phyloP scores from a whole-genome alignment of 2,329 filamentous ascomycete genomes.

The Pseudocercospora vitis region DNA sequence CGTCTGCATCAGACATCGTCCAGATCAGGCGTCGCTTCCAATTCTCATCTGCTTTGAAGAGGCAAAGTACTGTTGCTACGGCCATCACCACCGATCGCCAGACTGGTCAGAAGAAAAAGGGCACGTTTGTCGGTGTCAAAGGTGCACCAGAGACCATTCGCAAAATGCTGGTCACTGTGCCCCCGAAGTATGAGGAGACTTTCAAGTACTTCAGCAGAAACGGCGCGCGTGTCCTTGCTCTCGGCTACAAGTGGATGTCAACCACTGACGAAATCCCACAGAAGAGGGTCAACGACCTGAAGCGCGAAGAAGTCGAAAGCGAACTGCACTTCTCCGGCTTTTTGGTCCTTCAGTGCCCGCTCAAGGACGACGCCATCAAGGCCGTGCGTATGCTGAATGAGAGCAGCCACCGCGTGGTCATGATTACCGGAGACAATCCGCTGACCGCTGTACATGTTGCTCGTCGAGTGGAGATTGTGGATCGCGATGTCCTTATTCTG shows the following conservation, averaged over 20 bases:
- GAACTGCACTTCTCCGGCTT: conserved; percentile 90
- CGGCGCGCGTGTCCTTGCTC: conserved; percentile 86
- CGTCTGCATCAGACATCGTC: conserved; percentile 67
- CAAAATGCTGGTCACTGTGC: conserved; percentile 82
- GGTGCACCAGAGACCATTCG: conserved; percentile 96
- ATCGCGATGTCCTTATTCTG: conserved; percentile 89
- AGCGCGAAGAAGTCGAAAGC: conserved; percentile 86
- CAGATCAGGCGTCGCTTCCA: conserved; percentile 97
- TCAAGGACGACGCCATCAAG: conserved; percentile 94
- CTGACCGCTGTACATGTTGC: conserved; percentile 95
- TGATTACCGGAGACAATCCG: conserved; percentile 99
- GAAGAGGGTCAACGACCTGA: conserved; percentile 85
- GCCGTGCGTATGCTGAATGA: conserved; percentile 97
- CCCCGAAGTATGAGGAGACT: conserved; percentile 91
- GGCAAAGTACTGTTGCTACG: conserved; percentile 90
- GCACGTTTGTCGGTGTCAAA: conserved; percentile 93
- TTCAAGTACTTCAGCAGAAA: conserved; percentile 98
- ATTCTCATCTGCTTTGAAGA: conserved; percentile 93
- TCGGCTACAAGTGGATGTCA: conserved; percentile 91
- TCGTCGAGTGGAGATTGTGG: conserved; percentile 93
- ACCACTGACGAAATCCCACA: conserved; percentile 78
- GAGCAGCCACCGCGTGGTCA: conserved; percentile 95
- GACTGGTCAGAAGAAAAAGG: conserved; percentile 72
- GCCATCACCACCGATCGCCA: conserved; percentile 70
- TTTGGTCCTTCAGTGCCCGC: conserved; percentile 87